Base-by-base conservation (phyloP, 345 rosid species). In the Salix exigua region DNA sequence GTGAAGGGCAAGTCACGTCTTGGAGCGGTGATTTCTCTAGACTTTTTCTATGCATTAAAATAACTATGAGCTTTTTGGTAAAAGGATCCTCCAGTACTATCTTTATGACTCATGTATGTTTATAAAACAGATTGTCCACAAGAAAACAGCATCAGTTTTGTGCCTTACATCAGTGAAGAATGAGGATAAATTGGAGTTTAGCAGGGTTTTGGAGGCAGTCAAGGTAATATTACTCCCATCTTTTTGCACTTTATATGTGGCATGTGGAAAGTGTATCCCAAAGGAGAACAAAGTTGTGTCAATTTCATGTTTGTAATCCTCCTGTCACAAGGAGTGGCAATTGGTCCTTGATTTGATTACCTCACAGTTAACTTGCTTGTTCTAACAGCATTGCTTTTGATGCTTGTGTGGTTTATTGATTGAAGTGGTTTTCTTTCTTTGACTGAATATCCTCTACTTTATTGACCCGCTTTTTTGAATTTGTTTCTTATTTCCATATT, bases 1-100 rank as follows among this genome's bases (percentile, higher is more conserved):
- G 97, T 92, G 77, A 91, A 90, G 85, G 94, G 94, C 5, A 91
- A 91, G 77, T 79, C 97, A 6, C 89, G 97, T 14, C 85, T 92
- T 77, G 94, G 94, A 85, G 82, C 91, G 75, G 94, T 89, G 80
- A 72, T 55, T 40, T 72, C 42, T 71, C 46, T 14, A 25, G 16
- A 23, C 51, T 18, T 58, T 1, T 67, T 17, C 31, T 68, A 30
- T 30, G 31, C 31, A 30, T 30, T 30, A 30, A 30, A 30, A 30
- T 30, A 30, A 30, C 31, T 4, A 30, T 30, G 31, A 30, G 31
- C 31, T 30, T 30, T 30, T 30, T 30, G 31, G 4, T 2, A 3
- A 30, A 30, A 30, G 4, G 31, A 30, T 30, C 4, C 31, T 30
- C 31, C 31, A 30, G 31, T 30, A 3, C 31, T 30, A 30, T 30